Evolutionary conservation across 1,284 basidiomycete genomes (phyloP).

Genomic region (Hypsizygus ulmarius): DNA sequence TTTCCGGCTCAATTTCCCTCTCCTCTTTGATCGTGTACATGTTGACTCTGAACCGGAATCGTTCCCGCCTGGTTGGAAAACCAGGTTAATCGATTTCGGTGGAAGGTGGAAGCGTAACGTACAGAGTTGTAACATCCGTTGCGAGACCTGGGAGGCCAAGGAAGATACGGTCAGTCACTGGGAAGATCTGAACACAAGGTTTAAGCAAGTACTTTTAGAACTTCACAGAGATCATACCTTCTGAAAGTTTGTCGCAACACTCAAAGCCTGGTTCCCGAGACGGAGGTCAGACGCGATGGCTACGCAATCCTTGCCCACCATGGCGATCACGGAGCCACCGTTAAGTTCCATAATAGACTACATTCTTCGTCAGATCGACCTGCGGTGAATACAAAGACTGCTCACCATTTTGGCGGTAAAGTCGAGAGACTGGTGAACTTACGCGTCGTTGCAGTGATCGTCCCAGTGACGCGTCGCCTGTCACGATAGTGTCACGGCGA

Average conservation of each 20-base stretch:
- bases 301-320: slow-evolving; percentile 98
- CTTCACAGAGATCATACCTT: slow-evolving; percentile 56
- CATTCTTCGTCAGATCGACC: background rate
- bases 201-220: background rate
- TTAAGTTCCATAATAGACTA: slow-evolving; percentile 87
- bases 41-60: slow-evolving; percentile 92
- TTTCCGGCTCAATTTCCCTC: slow-evolving; percentile 93
- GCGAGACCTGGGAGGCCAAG: slow-evolving; percentile 92
- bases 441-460: slow-evolving; percentile 24
- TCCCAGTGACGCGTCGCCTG: background rate
- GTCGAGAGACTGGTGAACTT: slow-evolving; percentile 15
- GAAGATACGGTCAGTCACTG: slow-evolving; percentile 91
- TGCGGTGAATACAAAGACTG: background rate
- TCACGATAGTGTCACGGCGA: slow-evolving; percentile 30
- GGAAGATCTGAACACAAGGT: slow-evolving; percentile 71
- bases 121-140: slow-evolving; percentile 92
- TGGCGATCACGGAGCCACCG: slow-evolving; percentile 97
- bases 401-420: slow-evolving; percentile 39
- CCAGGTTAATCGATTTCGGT: background rate
- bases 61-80: slow-evolving; percentile 64
- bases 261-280: slow-evolving; percentile 87
- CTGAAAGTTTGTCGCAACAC: slow-evolving; percentile 91
- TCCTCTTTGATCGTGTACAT: slow-evolving; percentile 99
- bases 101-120: slow-evolving; percentile 29
- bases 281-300: slow-evolving; percentile 97